A percentile compares a stretch with the other conserved stretches of the same genome.
These are phyloP conservation scores for Tolypocladium amazonense DNA, from an alignment of 2,329 filamentous ascomycete species.

Conservation along the genomic window DNA sequence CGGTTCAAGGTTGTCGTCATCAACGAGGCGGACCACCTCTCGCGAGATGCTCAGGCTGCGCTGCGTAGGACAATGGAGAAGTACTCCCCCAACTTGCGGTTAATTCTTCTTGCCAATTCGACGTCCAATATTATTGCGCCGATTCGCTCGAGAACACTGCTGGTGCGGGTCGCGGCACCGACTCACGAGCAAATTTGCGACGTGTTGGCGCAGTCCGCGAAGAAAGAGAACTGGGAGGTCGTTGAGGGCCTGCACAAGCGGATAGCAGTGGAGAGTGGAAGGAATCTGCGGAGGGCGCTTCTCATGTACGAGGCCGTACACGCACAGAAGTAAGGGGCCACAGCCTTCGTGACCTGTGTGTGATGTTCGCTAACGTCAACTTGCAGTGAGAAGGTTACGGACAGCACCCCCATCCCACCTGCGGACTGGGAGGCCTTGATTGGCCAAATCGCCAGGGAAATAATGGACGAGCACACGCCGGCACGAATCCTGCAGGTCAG, in stretches of 20 bases:
- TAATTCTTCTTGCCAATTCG: conserved; percentile 90
- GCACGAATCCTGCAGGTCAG: conserved; percentile 78
- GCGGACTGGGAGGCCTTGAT: conserved; percentile 97
- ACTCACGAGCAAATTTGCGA: conserved; percentile 74
- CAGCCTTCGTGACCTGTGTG: neutral
- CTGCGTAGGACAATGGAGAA: conserved; percentile 97
- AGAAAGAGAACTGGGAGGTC: conserved; percentile 75
- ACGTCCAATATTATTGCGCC: conserved; percentile 99
- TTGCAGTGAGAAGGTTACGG: conserved; percentile 74
- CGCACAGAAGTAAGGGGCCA: conserved; percentile 71
- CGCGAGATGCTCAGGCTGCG: conserved; percentile 88
- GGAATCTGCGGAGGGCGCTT: conserved; percentile 80
- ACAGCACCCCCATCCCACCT: conserved; percentile 80
- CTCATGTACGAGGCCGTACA: conserved; percentile 97
- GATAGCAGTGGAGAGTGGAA: conserved; percentile 81
- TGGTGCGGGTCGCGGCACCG: conserved; percentile 86
- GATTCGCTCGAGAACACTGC: conserved; percentile 80
- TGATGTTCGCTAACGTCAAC: conserved; percentile 15
- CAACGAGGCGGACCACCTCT: conserved; percentile 94
- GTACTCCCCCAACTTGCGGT: conserved; percentile 85
- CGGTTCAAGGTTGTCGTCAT: conserved; percentile 98
- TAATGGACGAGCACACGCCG: conserved; percentile 87
- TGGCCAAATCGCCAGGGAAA: conserved; percentile 79
- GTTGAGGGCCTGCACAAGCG: conserved; percentile 66
- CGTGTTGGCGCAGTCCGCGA: conserved; percentile 59